Percentiles rank a stretch among this genome's conserved stretches.
phyloP scores from a whole-genome alignment of 768 basidiomycete species.

The Hericium erinaceus region DNA sequence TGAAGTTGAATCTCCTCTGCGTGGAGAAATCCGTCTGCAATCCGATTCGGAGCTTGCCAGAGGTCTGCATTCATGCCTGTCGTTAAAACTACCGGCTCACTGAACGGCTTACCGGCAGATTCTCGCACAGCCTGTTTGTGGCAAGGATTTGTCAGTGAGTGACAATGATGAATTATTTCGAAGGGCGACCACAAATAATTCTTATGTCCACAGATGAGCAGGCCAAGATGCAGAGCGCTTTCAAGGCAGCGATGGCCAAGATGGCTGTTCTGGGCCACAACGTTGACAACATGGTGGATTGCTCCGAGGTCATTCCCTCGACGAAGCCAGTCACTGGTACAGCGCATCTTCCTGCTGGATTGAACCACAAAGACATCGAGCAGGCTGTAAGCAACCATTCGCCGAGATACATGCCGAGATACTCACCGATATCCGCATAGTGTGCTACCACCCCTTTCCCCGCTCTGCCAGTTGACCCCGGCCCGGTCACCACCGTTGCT shows the following conservation, averaged over 20 bases:
- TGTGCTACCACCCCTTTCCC: constrained; percentile 23
- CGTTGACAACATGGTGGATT: constrained; percentile 11
- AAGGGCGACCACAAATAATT: not conserved
- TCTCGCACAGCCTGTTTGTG: constrained; percentile 25
- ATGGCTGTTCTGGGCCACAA: constrained; percentile 23
- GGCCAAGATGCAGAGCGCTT: constrained; percentile 17
- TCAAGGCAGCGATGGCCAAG: constrained; percentile 22
- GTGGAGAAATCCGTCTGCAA: constrained; percentile 26
- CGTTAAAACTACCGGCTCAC: too few species aligned
- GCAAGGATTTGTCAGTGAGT: constrained; percentile 16
- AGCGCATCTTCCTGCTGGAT: not conserved
- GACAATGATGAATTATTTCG: not conserved
- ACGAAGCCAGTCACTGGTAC: not conserved
- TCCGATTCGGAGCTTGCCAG: constrained; percentile 25
- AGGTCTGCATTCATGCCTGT: too few species aligned
- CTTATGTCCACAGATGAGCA: constrained; percentile 19
- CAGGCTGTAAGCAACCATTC: not conserved
- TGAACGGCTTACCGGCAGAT: constrained; percentile 11
- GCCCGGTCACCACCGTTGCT: constrained; percentile 23
- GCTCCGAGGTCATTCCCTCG: constrained; percentile 7
- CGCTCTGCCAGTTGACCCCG: constrained; percentile 22
- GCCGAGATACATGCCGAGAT: not conserved
- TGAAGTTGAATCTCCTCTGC: constrained; percentile 22
- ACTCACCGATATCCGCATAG: not conserved
- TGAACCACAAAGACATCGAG: not conserved